A percentile compares a stretch with the other conserved stretches of the same genome.
These are phyloP conservation scores for Pugionium cornutum DNA, from an alignment of 345 rosid genomes.

Conservation along the genomic window DNA sequence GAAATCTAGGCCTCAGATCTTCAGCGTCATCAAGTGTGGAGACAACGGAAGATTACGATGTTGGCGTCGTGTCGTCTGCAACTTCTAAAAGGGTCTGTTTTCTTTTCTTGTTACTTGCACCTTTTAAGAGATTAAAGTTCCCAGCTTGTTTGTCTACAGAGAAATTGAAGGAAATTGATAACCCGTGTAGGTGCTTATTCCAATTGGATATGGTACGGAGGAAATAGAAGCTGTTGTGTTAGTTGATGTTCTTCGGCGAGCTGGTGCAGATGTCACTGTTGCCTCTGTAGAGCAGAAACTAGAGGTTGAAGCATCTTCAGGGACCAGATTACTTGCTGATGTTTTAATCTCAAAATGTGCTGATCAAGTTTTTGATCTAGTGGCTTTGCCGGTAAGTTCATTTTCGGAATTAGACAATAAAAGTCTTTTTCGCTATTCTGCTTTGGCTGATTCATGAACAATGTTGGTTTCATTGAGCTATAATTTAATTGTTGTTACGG, in stretches of 20 bases:
- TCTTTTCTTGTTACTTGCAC: background rate
- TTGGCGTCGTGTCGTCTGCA: slow-evolving; percentile 11
- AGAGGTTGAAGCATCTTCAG: slow-evolving; percentile 74
- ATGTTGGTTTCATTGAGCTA: slow-evolving; percentile 2
- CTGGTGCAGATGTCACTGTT: slow-evolving; percentile 82
- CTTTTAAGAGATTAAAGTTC: background rate
- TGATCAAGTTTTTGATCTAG: slow-evolving; percentile 69
- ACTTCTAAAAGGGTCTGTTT: slow-evolving; percentile 58
- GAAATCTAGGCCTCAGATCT: slow-evolving; percentile 33
- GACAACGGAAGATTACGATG: background rate
- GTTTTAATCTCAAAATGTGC: slow-evolving; percentile 61
- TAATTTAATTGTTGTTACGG: background rate
- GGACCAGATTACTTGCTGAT: slow-evolving; percentile 78
- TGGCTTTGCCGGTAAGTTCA: slow-evolving; percentile 82
- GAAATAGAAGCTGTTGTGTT: slow-evolving; percentile 92
- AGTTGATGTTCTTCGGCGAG: slow-evolving; percentile 75
- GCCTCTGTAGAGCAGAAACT: slow-evolving; percentile 90
- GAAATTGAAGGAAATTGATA: slow-evolving; percentile 1
- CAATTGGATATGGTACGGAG: slow-evolving; percentile 86
- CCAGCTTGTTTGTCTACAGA: slow-evolving; percentile 13
- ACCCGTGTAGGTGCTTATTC: slow-evolving; percentile 68
- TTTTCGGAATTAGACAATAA: background rate
- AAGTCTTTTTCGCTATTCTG: background rate
- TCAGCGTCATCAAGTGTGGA: slow-evolving; percentile 26
- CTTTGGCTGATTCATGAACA: slow-evolving; percentile 12